phyloP scores from a whole-genome alignment of 768 basidiomycete species.

The Tylopilus subfusipes region DNA sequence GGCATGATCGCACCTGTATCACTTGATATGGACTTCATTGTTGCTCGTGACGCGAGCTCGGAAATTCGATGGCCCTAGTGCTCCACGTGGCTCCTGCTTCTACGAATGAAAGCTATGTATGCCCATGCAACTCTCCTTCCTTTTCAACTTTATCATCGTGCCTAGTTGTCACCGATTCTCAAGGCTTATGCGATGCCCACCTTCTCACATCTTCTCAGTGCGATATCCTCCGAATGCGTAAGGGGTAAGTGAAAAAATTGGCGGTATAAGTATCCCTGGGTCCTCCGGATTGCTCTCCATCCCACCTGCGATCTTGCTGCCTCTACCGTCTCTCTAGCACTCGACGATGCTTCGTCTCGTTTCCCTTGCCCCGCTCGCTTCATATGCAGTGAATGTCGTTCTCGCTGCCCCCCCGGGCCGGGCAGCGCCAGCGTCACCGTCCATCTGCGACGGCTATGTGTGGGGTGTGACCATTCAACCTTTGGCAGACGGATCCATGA shows the following conservation, averaged over 20 bases:
- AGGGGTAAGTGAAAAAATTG: background rate
- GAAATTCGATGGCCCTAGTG: background rate
- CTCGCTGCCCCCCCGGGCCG: slow-evolving; percentile 5
- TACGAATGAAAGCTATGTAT: slow-evolving; percentile 1
- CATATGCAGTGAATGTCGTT: background rate
- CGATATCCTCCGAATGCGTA: background rate
- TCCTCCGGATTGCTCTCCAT: background rate
- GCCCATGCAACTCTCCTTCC: background rate
- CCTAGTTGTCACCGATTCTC: slow-evolving; percentile 1
- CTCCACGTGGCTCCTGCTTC: background rate
- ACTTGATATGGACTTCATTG: background rate
- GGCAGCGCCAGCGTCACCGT: background rate
- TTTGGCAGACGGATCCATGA: background rate
- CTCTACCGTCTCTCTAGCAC: background rate
- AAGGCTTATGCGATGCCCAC: background rate
- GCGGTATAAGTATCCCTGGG: slow-evolving; percentile 13
- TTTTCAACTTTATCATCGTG: background rate
- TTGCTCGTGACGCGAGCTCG: background rate
- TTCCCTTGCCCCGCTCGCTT: slow-evolving; percentile 1
- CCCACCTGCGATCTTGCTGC: background rate
- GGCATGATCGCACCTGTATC: background rate
- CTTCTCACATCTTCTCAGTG: background rate
- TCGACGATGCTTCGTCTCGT: background rate
- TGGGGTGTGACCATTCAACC: slow-evolving; percentile 17
- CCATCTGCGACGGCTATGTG: slow-evolving; percentile 11